These are phyloP conservation scores for Heliamphora exappendiculata DNA, from an alignment of 148 eudicot species.

Conservation along the genomic window DNA sequence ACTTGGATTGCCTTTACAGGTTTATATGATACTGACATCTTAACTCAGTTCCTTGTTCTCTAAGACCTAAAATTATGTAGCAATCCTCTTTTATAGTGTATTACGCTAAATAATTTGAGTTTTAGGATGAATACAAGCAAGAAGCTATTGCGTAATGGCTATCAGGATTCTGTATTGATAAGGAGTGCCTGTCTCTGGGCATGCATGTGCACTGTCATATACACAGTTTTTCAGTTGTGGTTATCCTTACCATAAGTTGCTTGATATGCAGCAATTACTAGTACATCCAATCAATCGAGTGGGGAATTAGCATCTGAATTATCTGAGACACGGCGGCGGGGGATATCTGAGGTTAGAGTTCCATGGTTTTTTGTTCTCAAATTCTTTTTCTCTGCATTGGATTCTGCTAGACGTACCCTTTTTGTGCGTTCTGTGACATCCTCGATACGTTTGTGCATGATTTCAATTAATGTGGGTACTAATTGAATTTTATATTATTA, in stretches of 20 bases:
- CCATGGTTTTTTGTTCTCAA: not conserved
- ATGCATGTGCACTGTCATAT: not conserved
- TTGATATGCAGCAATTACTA: slow-evolving; percentile 38
- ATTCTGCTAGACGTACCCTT: not conserved
- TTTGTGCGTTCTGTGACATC: not conserved
- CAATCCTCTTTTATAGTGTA: no score
- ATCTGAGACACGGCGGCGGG: slow-evolving; percentile 30
- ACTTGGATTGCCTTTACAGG: not conserved
- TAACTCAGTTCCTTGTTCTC: not conserved
- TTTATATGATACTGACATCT: not conserved
- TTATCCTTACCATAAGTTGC: slow-evolving; percentile 5
- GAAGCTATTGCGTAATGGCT: not conserved
- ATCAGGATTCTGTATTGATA: not conserved
- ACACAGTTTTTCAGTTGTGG: not conserved
- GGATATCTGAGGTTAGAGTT: slow-evolving; percentile 54
- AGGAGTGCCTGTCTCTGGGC: not conserved
- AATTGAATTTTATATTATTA: not conserved
- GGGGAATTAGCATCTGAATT: slow-evolving; percentile 35
- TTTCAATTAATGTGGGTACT: not conserved
- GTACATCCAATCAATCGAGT: slow-evolving; percentile 31
- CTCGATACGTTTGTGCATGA: not conserved
- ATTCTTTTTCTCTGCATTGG: not conserved
- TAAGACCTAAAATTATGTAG: not conserved
- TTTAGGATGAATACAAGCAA: not conserved
- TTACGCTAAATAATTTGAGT: not conserved